A percentile compares a stretch with the other conserved stretches of the same genome.
Conservation (phyloP, 306 rosid genomes). For the Malus sylvestris region DNA sequence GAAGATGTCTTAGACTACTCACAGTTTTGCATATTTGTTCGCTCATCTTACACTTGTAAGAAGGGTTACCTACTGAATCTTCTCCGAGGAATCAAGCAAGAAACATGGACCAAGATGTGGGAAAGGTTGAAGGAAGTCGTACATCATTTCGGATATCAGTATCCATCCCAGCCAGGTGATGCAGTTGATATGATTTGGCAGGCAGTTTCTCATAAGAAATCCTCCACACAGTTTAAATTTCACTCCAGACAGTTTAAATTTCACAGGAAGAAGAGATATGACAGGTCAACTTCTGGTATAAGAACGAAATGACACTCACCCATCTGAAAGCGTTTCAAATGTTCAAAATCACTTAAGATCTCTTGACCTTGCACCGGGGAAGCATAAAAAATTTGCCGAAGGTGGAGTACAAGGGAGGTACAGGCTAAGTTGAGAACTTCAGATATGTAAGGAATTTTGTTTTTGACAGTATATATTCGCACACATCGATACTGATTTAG, state of each 20-base stretch:
- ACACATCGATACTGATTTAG: not conserved
- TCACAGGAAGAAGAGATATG: conserved; percentile 59
- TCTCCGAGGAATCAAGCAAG: conserved; percentile 49
- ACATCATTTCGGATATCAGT: conserved; percentile 63
- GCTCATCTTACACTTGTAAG: conserved; percentile 46
- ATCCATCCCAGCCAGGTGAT: conserved; percentile 64
- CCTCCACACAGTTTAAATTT: conserved; percentile 27
- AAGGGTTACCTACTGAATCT: conserved; percentile 62
- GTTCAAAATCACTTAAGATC: conserved; percentile 2
- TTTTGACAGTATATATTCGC: not conserved
- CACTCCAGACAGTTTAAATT: conserved; percentile 34
- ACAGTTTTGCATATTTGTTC: conserved; percentile 58
- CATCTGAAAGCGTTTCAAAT: conserved; percentile 5
- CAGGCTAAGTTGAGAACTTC: not conserved
- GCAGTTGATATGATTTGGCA: conserved; percentile 86
- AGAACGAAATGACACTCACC: conserved; percentile 13
- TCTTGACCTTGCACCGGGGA: conserved; percentile 6
- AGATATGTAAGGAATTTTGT: not conserved
- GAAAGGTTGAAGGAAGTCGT: conserved; percentile 56
- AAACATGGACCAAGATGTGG: conserved; percentile 81
- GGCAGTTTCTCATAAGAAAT: conserved; percentile 55
- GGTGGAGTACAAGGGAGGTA: conserved; percentile 7
- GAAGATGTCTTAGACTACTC: conserved; percentile 87
- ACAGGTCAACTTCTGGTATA: conserved; percentile 32
- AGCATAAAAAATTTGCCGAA: not conserved